A percentile compares a stretch with the other conserved stretches of the same genome.
phyloP scores from a whole-genome alignment of 768 basidiomycete species.

The Mycena alexandri region DNA sequence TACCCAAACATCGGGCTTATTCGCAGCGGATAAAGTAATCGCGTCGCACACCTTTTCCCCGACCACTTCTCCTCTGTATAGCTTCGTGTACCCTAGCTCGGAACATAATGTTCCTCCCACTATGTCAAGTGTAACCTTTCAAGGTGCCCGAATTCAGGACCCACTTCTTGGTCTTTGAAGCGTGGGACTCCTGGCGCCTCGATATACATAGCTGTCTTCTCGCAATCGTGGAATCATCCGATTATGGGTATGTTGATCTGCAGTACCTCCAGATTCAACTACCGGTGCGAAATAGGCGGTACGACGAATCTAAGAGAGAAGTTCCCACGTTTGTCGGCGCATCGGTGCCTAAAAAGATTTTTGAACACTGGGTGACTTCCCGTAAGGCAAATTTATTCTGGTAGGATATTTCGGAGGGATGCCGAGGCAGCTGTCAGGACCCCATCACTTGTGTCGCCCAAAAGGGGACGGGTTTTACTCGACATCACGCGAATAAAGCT shows the following conservation, averaged over 20 bases:
- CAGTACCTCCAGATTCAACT: background rate
- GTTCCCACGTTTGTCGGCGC: background rate
- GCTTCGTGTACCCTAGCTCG: conserved; percentile 30
- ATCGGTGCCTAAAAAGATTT: background rate
- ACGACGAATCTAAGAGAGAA: background rate
- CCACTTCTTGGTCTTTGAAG: no score
- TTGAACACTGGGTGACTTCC: no score
- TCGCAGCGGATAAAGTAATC: conserved; percentile 32
- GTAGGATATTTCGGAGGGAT: no score
- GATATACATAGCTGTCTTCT: conserved; percentile 3
- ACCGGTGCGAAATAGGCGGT: conserved; percentile 26
- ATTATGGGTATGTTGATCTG: conserved; percentile 4
- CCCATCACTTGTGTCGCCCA: no score
- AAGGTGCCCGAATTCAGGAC: no score
- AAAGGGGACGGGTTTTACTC: no score
- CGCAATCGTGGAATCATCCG: conserved; percentile 32
- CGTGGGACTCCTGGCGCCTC: no score
- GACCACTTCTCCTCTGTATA: conserved; percentile 20
- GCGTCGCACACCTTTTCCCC: background rate
- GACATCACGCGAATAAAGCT: no score
- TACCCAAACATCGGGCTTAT: conserved; percentile 33
- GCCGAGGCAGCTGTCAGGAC: no score
- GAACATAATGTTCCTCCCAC: background rate
- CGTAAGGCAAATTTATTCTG: no score
- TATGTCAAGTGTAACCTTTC: no score